These are phyloP conservation scores for Leishmania guyanensis DNA, from an alignment of 208 protist genomes.

Conservation along the genomic window DNA sequence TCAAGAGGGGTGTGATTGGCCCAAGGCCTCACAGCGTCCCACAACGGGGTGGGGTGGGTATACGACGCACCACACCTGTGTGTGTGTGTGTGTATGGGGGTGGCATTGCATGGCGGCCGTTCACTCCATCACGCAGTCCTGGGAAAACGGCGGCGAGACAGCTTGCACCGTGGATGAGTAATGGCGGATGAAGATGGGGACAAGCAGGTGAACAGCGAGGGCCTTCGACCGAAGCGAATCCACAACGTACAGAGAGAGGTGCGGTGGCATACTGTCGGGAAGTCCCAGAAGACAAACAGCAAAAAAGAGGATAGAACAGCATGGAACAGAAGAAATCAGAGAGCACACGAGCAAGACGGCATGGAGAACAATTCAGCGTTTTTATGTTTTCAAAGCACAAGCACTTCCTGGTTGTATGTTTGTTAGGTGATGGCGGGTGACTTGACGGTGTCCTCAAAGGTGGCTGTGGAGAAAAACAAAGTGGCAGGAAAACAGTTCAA, in stretches of 20 bases:
- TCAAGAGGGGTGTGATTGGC: neutral
- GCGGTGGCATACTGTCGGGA: neutral
- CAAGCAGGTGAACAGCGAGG: neutral
- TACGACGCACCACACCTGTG: neutral
- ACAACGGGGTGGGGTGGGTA: neutral
- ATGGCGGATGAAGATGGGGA: neutral
- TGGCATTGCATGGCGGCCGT: neutral
- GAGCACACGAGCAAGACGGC: neutral
- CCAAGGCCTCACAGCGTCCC: neutral
- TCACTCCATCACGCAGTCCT: neutral
- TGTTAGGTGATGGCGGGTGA: neutral
- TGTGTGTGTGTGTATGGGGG: neutral
- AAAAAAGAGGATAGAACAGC: neutral
- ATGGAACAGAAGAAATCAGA: slow-evolving; percentile 3
- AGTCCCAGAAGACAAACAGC: neutral
- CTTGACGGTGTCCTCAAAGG: neutral
- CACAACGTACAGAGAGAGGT: no score
- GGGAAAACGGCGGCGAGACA: no score
- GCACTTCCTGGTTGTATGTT: neutral
- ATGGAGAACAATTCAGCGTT: neutral
- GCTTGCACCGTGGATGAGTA: neutral
- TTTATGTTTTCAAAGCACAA: neutral
- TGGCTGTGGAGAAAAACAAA: neutral
- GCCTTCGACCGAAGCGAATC: neutral
- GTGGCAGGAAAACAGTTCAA: neutral